A percentile compares a stretch with the other conserved stretches of the same genome.
phyloP scores from a whole-genome alignment of 2,329 filamentous ascomycete species.

The Diaporthe helianthi region DNA sequence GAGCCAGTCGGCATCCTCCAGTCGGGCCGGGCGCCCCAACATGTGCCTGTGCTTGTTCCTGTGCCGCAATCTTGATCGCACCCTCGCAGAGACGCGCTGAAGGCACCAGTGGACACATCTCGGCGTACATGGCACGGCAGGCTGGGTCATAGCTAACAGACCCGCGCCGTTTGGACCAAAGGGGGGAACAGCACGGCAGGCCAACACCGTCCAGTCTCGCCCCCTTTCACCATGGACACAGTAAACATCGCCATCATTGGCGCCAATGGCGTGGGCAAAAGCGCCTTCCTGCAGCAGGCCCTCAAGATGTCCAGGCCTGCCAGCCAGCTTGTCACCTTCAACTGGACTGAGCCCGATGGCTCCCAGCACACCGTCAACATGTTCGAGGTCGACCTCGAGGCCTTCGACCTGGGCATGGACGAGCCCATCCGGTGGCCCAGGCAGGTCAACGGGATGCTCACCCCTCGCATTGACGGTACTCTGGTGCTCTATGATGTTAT shows the following conservation, averaged over 20 bases:
- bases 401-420: constrained; percentile 65
- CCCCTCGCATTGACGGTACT: constrained; percentile 82
- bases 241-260: constrained; percentile 73
- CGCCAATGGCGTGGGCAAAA: constrained; percentile 71
- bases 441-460: constrained; percentile 71
- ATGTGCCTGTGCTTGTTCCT: constrained; percentile 34
- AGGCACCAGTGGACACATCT: constrained; percentile 36
- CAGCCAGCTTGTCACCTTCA: constrained; percentile 56
- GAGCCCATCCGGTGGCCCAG: constrained; percentile 71
- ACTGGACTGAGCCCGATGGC: constrained; percentile 66
- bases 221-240: constrained; percentile 58
- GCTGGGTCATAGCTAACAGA: constrained; percentile 31
- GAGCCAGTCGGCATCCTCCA: constrained; percentile 32
- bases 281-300: constrained; percentile 70
- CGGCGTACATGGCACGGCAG: constrained; percentile 27
- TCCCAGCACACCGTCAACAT: constrained; percentile 65
- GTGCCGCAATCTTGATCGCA: constrained; percentile 50
- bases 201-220: not conserved
- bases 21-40: constrained; percentile 18
- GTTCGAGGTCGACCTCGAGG: constrained; percentile 71
- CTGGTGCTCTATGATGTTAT: constrained; percentile 89
- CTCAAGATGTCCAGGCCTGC: constrained; percentile 62
- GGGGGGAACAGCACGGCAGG: constrained; percentile 11
- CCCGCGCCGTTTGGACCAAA: constrained; percentile 13
- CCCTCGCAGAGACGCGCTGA: constrained; percentile 58